Evolutionary conservation across 768 basidiomycete genomes (phyloP), one percentile per base, ranked within the genome.

Genomic region (Trametes meyenii): DNA sequence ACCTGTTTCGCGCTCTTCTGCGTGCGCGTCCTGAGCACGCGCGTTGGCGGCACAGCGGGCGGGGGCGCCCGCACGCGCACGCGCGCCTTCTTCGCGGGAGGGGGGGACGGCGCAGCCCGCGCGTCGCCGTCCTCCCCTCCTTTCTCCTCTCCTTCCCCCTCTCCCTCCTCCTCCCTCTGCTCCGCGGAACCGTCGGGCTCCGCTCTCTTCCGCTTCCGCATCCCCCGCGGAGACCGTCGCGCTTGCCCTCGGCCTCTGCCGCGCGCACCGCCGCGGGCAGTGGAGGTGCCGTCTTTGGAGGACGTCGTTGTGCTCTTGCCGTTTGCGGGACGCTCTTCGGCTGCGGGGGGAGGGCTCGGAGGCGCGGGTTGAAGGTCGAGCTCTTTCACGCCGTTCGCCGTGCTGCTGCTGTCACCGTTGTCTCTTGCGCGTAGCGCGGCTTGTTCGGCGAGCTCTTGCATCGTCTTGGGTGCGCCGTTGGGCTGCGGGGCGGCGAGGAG

Each of bases 381-480:
- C 29, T 3, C 29, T 39, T 61, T 48, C 24, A 49, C 44, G 46
- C 24, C 46, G 40, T 23, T 35, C 36, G 56, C 46, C 35, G 53
- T 8, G 21, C 26, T 8, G 17, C 42, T 40, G 17, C 21, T 43
- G 33, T 17, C 1, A 24, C 17, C 26, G 4, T 26, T 23, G 51
- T 11, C 38, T 12, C 26, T 14, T 26, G 7, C 40, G 40, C 51
- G 51, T 21, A 50, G 66, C 11, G 70, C 60, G 33, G 70, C 63
- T 49, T 76, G 80, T 61, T 85, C 85, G 12, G 86, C 87, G 61
- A 90, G 76, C 64, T 89, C 81, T 33, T 78, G 77, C 87, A 90
- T 85, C 17, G 86, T 85, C 72, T 82, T 88, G 14, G 86, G 83
- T 13, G 63, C 70, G 63, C 52, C 61, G 61, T 48, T 67, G 59